Percentiles rank a stretch among this genome's conserved stretches.
These are phyloP conservation scores for Phytophthora foliorum DNA, from an alignment of 352 stramenopile genomes.

Conservation along the genomic window DNA sequence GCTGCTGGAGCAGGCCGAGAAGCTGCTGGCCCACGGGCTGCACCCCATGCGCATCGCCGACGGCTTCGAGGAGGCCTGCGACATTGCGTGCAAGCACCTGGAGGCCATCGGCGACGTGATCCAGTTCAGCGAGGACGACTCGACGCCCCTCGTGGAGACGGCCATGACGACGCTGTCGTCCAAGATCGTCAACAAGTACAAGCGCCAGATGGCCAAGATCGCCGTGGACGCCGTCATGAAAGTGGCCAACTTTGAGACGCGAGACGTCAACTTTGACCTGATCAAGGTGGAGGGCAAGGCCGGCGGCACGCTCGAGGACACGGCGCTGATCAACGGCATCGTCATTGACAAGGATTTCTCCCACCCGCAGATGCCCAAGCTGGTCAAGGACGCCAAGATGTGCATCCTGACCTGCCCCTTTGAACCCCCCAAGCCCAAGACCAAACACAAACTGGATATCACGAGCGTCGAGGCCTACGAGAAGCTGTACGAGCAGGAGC, in stretches of 20 bases:
- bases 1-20: conserved; percentile 98
- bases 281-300: conserved; percentile 99
- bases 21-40: conserved; percentile 97
- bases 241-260: conserved; percentile 98
- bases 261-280: conserved; percentile 99
- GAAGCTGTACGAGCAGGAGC: conserved; percentile 97
- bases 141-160: conserved; percentile 96
- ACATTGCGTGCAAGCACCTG: conserved; percentile 97
- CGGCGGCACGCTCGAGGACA: conserved; percentile 97
- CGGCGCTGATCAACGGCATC: conserved; percentile 98
- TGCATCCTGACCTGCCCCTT: conserved; percentile 99
- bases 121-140: conserved; percentile 96
- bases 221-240: conserved; percentile 98
- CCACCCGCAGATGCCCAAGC: conserved; percentile 99
- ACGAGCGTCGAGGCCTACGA: conserved; percentile 98
- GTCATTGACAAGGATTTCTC: conserved; percentile 99
- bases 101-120: conserved; percentile 96
- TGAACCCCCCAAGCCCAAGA: conserved; percentile 99
- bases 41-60: conserved; percentile 99
- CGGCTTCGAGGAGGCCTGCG: conserved; percentile 98
- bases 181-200: conserved; percentile 99
- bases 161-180: conserved; percentile 99
- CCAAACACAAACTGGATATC: conserved; percentile 98
- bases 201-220: conserved; percentile 99
- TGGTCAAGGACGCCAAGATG: conserved; percentile 98